These are phyloP conservation scores for Porcisia hertigi DNA, from an alignment of 208 protist species.

Conservation along the genomic window DNA sequence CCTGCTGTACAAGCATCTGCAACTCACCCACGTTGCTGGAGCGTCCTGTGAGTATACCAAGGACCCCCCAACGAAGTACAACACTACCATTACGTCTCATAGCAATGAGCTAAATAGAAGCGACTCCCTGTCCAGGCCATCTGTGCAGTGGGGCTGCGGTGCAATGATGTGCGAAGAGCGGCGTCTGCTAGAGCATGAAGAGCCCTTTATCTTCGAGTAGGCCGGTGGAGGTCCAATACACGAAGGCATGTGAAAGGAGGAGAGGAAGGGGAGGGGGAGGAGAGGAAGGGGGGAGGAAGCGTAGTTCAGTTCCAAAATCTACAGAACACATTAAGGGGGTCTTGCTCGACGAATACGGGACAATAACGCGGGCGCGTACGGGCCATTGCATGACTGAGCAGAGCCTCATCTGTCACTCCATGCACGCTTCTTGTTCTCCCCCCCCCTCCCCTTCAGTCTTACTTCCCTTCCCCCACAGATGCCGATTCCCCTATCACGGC, in stretches of 20 bases:
- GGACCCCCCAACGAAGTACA: background rate
- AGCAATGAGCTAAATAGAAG: conserved; percentile 9
- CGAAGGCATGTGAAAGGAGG: background rate
- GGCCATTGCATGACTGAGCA: background rate
- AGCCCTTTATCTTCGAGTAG: conserved; percentile 42
- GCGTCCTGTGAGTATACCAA: conserved; percentile 8
- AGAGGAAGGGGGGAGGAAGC: background rate
- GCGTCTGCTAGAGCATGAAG: conserved; percentile 29
- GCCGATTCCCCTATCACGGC: background rate
- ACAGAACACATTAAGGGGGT: no score
- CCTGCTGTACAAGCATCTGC: conserved; percentile 60
- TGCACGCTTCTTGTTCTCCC: background rate
- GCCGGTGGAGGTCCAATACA: background rate
- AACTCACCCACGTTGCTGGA: background rate
- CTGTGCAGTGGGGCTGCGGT: background rate
- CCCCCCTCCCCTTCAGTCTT: background rate
- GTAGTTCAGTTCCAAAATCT: background rate
- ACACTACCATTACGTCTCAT: background rate
- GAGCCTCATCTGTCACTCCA: background rate
- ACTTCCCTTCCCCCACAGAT: background rate
- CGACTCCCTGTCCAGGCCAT: conserved; percentile 3
- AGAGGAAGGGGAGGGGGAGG: background rate
- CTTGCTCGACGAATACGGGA: background rate
- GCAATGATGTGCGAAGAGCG: conserved; percentile 30
- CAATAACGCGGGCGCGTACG: background rate